These are phyloP conservation scores for Lachancea meyersii DNA, from an alignment of 805 yeast species.

Conservation along the genomic window DNA sequence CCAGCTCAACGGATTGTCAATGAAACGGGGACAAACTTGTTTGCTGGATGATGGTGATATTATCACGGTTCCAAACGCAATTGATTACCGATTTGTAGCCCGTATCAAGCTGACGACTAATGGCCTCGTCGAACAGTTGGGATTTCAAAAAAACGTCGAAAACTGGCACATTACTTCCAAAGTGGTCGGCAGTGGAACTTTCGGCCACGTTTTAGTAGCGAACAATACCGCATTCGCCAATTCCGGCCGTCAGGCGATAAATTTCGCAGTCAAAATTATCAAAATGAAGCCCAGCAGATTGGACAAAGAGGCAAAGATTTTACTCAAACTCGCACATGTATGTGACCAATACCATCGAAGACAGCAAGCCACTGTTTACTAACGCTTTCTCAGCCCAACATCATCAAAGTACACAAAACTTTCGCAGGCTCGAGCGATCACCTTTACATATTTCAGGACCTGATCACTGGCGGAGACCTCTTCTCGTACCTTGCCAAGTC, in stretches of 20 bases:
- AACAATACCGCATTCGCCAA: slow-evolving; percentile 2
- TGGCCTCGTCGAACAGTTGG: slow-evolving; percentile 18
- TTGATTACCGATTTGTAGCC: slow-evolving; percentile 17
- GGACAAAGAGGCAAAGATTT: slow-evolving; percentile 41
- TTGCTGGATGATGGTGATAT: slow-evolving; percentile 37
- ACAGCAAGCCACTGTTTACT: neutral
- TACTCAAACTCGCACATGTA: slow-evolving; percentile 38
- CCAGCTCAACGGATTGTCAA: slow-evolving; percentile 34
- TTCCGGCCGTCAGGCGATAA: slow-evolving; percentile 20
- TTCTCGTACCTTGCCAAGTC: slow-evolving; percentile 48
- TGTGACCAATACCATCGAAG: slow-evolving; percentile 12
- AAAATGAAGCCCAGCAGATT: slow-evolving; percentile 26
- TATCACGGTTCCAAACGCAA: slow-evolving; percentile 35
- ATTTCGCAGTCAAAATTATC: slow-evolving; percentile 48
- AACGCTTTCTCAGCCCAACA: slow-evolving; percentile 37
- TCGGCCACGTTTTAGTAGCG: slow-evolving; percentile 43
- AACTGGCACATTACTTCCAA: slow-evolving; percentile 41
- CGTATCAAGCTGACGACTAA: slow-evolving; percentile 9
- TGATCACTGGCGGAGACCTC: slow-evolving; percentile 52
- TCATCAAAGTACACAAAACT: slow-evolving; percentile 41
- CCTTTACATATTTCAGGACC: slow-evolving; percentile 44
- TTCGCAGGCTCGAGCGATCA: slow-evolving; percentile 20
- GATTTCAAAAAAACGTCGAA: slow-evolving; percentile 20
- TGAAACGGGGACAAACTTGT: slow-evolving; percentile 31
- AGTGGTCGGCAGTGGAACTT: slow-evolving; percentile 50